Evolutionary conservation across 78 protist genomes (phyloP), one percentile per base, ranked within the genome.

Genomic region (Pelomyxa schiedti): DNA sequence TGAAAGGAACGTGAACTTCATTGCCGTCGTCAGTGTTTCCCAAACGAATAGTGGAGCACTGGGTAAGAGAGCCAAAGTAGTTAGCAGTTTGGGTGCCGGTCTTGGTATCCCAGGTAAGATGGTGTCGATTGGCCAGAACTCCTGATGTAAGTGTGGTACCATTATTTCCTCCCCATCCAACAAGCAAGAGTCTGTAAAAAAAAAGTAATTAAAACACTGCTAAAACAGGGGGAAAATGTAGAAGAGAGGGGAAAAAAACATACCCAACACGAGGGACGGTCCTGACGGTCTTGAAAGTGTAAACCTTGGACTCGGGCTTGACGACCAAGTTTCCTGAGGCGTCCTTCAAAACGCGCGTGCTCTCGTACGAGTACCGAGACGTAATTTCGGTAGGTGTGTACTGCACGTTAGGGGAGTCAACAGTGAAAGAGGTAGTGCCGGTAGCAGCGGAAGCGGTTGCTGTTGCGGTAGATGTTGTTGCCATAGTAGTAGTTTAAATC

Each of bases 161-260:
- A 90, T 98, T 98, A 94, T 96, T 98, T 74, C 99, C 99, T 39
- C 97, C 98, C 70, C 74, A 74, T 42, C 99, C 99, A 68, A 96
- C 98, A 29, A 98, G 64, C 97, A 98, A 91, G 47, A 93, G 47
- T 29, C 96, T 90, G 52, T 16, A 66, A 36, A 66, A 66, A 66
- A 29, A 47, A 47, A 16, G 32, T 16, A 16, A 47, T 16, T 24
- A 47, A 47, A 47, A 47, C 58, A 16, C 72, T 78, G 72, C 8
- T 88, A 80, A 0, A 76, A 78, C 47, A 63, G 39, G 7, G 84
- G 81, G 70, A 79, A 66, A 42, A 93, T 88, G 43, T 53, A 76
- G 69, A 68, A 43, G 40, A 43, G 6, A 43, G 43, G 42, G 74
- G 2, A 4, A 32, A 9, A 30, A 0, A 35, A 0, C 76, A 16